Evolutionary conservation across 139 green algal genomes (phyloP).

Genomic region (Choricystis sp.): DNA sequence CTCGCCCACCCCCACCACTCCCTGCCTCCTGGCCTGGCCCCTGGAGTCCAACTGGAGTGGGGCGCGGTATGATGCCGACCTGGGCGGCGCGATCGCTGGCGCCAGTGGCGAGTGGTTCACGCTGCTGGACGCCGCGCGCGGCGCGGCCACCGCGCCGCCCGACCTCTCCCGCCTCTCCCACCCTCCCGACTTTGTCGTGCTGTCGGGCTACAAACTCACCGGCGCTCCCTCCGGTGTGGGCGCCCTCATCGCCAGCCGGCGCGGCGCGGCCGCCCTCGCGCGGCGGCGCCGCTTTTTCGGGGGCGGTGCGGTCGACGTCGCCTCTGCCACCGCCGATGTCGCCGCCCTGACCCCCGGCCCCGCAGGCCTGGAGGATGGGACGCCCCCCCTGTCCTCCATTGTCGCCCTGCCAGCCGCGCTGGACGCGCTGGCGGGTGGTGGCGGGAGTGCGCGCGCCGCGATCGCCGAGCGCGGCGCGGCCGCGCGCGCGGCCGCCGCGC

Average conservation of each 20-base stretch:
- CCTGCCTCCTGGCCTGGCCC: constrained; percentile 53
- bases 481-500: constrained; percentile 10
- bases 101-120: constrained; percentile 32
- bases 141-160: constrained; percentile 37
- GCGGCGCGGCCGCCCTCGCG: constrained; percentile 27
- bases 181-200: constrained; percentile 59
- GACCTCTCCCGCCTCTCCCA: constrained; percentile 31
- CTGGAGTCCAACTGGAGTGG: constrained; percentile 80
- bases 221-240: constrained; percentile 65
- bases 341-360: constrained; percentile 18
- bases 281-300: constrained; percentile 60
- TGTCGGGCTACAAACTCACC: constrained; percentile 93
- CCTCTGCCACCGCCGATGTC: constrained; percentile 25
- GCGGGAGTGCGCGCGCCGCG: constrained; percentile 23
- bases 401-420: constrained; percentile 37
- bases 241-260: constrained; percentile 51
- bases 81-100: constrained; percentile 11
- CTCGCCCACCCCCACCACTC: neutral
- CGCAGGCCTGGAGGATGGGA: constrained; percentile 71
- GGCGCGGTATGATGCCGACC: constrained; percentile 16
- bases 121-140: constrained; percentile 71
- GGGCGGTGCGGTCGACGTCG: constrained; percentile 54
- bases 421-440: constrained; percentile 26
- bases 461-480: constrained; percentile 7
- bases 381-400: constrained; percentile 32